These are phyloP conservation scores for Trichoderma atroviride DNA, from an alignment of 2,329 filamentous ascomycete genomes.

Conservation along the genomic window DNA sequence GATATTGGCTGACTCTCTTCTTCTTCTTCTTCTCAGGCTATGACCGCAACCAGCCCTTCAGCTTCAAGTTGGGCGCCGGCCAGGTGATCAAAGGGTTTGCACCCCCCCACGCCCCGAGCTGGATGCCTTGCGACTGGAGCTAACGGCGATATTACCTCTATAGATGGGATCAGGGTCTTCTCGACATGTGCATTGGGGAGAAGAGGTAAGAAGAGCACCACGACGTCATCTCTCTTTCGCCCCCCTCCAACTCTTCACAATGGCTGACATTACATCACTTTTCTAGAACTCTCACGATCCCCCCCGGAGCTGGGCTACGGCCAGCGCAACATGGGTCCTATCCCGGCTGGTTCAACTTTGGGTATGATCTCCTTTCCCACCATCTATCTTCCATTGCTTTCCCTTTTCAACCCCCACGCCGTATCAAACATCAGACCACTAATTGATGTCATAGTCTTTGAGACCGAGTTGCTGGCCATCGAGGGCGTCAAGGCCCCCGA, in stretches of 20 bases:
- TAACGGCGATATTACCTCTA: conserved; percentile 19
- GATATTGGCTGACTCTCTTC: neutral
- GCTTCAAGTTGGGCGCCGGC: conserved; percentile 76
- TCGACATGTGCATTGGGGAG: conserved; percentile 96
- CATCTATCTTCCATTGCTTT: conserved; percentile 32
- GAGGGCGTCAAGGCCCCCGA: conserved; percentile 60
- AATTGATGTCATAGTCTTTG: conserved; percentile 65
- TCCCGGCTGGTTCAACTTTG: conserved; percentile 78
- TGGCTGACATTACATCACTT: conserved; percentile 31
- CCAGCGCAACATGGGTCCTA: conserved; percentile 72
- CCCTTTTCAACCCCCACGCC: conserved; percentile 21
- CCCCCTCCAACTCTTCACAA: neutral
- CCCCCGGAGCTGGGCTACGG: conserved; percentile 87
- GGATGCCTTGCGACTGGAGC: neutral
- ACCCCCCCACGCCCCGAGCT: neutral
- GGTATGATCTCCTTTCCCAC: conserved; percentile 49
- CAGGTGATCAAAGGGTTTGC: conserved; percentile 85
- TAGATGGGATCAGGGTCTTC: conserved; percentile 86
- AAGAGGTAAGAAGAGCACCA: conserved; percentile 57
- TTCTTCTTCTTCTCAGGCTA: conserved; percentile 56
- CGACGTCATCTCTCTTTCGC: neutral
- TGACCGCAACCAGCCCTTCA: conserved; percentile 73
- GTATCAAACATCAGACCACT: conserved; percentile 25
- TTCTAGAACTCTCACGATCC: conserved; percentile 76
- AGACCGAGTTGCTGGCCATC: conserved; percentile 87